Evolutionary conservation across 192 early-diverging fungal species (phyloP), one percentile per base, ranked within the genome.

Genomic region (Spinellus fusiger): DNA sequence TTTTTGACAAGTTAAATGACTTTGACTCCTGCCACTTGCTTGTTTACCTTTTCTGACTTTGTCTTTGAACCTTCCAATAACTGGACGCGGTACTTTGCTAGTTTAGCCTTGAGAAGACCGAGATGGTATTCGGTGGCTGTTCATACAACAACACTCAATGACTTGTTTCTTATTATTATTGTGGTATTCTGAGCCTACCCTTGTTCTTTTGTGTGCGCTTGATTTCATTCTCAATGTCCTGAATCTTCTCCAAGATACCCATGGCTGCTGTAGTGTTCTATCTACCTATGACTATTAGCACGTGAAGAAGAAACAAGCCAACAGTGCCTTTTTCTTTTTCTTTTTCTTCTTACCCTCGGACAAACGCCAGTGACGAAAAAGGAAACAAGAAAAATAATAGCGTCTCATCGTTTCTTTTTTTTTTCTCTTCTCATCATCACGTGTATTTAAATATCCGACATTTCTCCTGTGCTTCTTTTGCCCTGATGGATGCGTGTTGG

Each of bases 201-300:
- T 99, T 99, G 86, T 99, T 99, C 83, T 98, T 98, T 76, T 99
- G 95, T 33, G 95, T 98, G 65, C 93, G 85, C 51, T 71, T 79
- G 71, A 96, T 93, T 81, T 95, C 92, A 58, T 69, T 80, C 75
- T 93, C 91, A 66, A 94, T 93, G 70, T 93, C 93, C 26, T 81
- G 77, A 66, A 95, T 95, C 77, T 91, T 93, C 74, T 95, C 92
- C 20, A 90, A 63, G 57, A 91, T 89, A 62, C 90, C 90, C 90
- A 90, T 90, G 38, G 25, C 4, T 31, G 52, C 40, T n/a, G 18
- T n/a, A n/a, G 3, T 44, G 18, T 2, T 44, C 18, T 37, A 37
- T 37, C 5, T 37, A 9, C 13, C 13, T 9, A 9, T 44, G 13
- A 2, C 18, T 44, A 44, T 44, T 44, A n/a, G n/a, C n/a, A n/a